Base-by-base conservation (phyloP, 1,284 basidiomycete genomes). In the Microbotryum intermedium region DNA sequence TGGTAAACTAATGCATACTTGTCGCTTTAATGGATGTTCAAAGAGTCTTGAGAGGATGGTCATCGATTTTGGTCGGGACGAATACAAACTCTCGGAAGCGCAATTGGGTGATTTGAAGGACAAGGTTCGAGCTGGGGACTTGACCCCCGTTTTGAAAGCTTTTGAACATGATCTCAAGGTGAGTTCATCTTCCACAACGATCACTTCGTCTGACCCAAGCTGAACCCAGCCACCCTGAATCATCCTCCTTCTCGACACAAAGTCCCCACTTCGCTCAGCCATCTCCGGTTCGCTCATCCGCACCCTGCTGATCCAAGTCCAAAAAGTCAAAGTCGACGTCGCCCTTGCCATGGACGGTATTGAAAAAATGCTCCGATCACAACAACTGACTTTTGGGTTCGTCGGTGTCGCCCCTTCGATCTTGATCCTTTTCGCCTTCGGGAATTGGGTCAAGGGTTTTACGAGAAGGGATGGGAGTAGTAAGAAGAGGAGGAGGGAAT, bases 301-400 rank as follows among this genome's bases (percentile, higher is more conserved):
- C 45, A 86, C 89, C 0, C 76, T 93, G 39, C 84, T 98, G 60
- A 88, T 98, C 57, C 94, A 97, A 73, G 82, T 97, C 2, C 94
- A 98, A 72, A 98, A 97, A 75, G 89, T 92, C 60, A 97, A 97
- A 80, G 91, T 90, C 60, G 94, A 98, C 74, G 83, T 97, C 56
- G 88, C 91, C 69, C 82, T 94, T 77, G 82, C 90, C 29, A 78
- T 97, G 71, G 77, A 83, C 57, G 85, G 89, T 54, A 87, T 97
- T 67, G 94, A 98, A 76, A 90, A 87, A 72, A 79, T 98, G 54
- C 83, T 98, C 64, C 89, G 87, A 70, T 92, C 89, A 3, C 94
- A 98, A 75, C 90, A 97, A 74, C 80, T 98, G 34, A 95, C 95
- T 1, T 97, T 98, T 70, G 94, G 89, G 1, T 97, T 97, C 66